Conservation (phyloP, 306 rosid species). For the Amphicarpaea edgeworthii region DNA sequence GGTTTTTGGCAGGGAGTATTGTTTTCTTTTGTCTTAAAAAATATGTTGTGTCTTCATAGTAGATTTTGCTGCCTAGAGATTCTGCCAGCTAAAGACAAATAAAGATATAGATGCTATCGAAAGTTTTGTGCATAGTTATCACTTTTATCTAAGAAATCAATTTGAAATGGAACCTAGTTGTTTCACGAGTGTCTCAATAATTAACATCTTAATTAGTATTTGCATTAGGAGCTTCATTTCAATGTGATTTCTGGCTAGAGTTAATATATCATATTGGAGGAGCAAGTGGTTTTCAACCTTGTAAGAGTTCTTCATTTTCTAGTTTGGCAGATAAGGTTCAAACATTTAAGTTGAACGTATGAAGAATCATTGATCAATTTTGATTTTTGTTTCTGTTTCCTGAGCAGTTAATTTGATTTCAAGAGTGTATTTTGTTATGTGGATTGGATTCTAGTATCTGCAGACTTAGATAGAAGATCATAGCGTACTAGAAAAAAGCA, state of each 20-base stretch:
- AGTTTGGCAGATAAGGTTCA: conserved; percentile 3
- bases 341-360: neutral
- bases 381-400: neutral
- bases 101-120: conserved; percentile 1
- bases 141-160: conserved; percentile 15
- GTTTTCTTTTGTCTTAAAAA: neutral
- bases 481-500: neutral
- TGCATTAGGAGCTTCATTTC: conserved; percentile 6
- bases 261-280: neutral
- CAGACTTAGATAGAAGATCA: conserved; percentile 13
- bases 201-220: conserved; percentile 23
- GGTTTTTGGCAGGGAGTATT: neutral
- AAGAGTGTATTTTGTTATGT: conserved; percentile 1
- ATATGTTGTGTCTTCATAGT: conserved; percentile 3
- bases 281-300: neutral
- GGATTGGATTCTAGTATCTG: conserved; percentile 22
- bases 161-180: conserved; percentile 5
- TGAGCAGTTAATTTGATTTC: conserved; percentile 4
- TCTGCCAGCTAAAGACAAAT: conserved; percentile 25
- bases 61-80: conserved; percentile 6
- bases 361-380: conserved; percentile 9
- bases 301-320: neutral
- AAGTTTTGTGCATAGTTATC: neutral
- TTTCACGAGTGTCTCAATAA: neutral
- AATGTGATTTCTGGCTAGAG: conserved; percentile 18